Base-by-base conservation (phyloP, 2,329 filamentous ascomycete species). In the Lachnellula subtilissima region DNA sequence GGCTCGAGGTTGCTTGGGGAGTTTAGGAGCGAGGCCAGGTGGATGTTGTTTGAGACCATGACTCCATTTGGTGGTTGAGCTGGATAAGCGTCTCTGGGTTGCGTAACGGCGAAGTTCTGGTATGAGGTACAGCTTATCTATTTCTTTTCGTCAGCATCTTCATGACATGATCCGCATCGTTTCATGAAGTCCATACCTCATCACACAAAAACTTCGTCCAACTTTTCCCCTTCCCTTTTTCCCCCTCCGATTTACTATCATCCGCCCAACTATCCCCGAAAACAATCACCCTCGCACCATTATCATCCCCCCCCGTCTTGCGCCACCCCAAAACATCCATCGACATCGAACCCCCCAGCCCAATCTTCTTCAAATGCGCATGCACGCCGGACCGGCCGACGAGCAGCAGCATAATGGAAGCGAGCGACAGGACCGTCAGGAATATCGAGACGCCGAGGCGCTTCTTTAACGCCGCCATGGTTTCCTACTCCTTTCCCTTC, bases 181-280 rank as follows among this genome's bases (percentile, higher is more conserved):
- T 15, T 40, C 15, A 32, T 32, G 28, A 32, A 32, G 2, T 32
- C 28, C 56, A 39, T 64, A 69, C 68, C 61, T 67, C 61, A 37
- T 68, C 61, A 56, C 67, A 70, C 28, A 69, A 46, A 42, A 64
- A 55, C 15, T 66, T 59, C 1, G 59, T 50, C 66, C 67, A 69
- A 54, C 57, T 65, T 48, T 62, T 62, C 8, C 67, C 67, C 50
- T 54, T 64, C n/a, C 52, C 60, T 4, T 35, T 48, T 23, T 56
- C 53, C 2, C 47, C 56, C 8, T 56, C 51, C 19, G 62, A 59
- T 25, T 58, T 37, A 2, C 15, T 46, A 59, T 65, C 59, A 59
- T 66, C 67, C 5, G 65, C 66, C 66, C 67, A 70, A 25, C 60
- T 64, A 53, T 70, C 67, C 2, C 68, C 68, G 55, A 70, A 69